Percentiles rank a stretch among this genome's conserved stretches.
These are phyloP conservation scores for Coprinellus aureogranulatus DNA, from an alignment of 768 basidiomycete genomes.

Conservation along the genomic window DNA sequence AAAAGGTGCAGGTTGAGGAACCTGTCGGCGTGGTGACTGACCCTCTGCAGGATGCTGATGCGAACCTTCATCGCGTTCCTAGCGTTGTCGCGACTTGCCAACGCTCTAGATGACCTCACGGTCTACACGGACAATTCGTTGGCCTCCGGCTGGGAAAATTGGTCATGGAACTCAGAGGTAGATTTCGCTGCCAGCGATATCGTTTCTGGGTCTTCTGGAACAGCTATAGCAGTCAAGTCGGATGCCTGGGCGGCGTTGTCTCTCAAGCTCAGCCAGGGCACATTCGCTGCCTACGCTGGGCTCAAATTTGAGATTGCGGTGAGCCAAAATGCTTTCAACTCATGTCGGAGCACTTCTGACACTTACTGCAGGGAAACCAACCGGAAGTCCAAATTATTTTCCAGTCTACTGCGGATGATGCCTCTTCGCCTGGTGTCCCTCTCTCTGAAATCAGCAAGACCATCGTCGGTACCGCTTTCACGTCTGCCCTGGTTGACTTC, in stretches of 20 bases:
- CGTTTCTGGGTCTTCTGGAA: conserved; percentile 39
- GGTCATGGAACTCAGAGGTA: conserved; percentile 47
- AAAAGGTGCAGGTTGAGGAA: too few species aligned
- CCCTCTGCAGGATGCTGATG: too few species aligned
- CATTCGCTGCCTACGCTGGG: conserved; percentile 44
- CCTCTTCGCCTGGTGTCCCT: conserved; percentile 36
- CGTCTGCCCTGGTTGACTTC: conserved; percentile 48
- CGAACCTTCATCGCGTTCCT: too few species aligned
- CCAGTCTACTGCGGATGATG: conserved; percentile 36
- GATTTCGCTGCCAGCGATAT: conserved; percentile 45
- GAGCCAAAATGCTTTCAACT: too few species aligned
- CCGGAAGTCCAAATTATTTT: conserved; percentile 44
- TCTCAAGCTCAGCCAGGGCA: conserved; percentile 36
- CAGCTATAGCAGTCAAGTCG: conserved; percentile 45
- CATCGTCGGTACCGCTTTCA: conserved; percentile 37
- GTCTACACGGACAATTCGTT: conserved; percentile 44
- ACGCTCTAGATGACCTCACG: conserved; percentile 29
- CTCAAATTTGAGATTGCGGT: conserved; percentile 51
- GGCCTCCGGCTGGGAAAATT: conserved; percentile 47
- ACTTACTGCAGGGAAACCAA: conserved; percentile 35
- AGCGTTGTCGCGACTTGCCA: background rate
- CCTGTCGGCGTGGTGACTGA: too few species aligned
- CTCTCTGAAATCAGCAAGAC: conserved; percentile 41
- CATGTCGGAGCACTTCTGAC: background rate
- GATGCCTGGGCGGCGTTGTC: conserved; percentile 44